phyloP scores from a whole-genome alignment of 1,284 basidiomycete species.

The Anthracocystis walkeri region DNA sequence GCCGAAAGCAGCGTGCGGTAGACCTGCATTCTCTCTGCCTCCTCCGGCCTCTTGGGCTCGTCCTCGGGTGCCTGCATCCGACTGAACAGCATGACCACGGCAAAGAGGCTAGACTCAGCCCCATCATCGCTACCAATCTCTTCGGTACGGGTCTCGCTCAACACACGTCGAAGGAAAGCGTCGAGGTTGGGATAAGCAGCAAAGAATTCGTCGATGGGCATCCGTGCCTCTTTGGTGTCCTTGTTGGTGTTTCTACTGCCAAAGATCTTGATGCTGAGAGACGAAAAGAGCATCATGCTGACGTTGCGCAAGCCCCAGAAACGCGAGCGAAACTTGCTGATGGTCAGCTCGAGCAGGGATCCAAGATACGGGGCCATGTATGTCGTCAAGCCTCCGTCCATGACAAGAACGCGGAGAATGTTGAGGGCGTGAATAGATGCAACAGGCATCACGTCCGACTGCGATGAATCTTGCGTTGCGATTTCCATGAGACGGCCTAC shows the following conservation, averaged over 20 bases:
- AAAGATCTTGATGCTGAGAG: conserved; percentile 67
- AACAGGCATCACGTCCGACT: conserved; percentile 38
- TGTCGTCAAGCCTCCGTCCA: conserved; percentile 56
- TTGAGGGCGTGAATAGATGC: conserved; percentile 68
- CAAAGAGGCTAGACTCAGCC: conserved; percentile 54
- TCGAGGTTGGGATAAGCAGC: conserved; percentile 40
- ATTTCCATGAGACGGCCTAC: conserved; percentile 45
- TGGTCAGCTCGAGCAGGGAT: conserved; percentile 63
- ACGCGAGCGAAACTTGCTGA: conserved; percentile 66
- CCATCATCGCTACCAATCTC: conserved; percentile 14
- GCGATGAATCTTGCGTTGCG: conserved; percentile 24
- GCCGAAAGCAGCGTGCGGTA: conserved; percentile 33
- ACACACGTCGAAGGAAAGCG: conserved; percentile 34
- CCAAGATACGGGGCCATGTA: conserved; percentile 57
- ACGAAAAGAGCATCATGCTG: conserved; percentile 69
- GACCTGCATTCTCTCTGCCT: conserved; percentile 17
- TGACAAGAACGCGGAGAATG: conserved; percentile 65
- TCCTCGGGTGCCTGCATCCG: conserved; percentile 48
- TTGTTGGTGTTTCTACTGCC: conserved; percentile 48
- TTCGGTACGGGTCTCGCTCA: conserved; percentile 15
- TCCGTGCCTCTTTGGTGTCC: conserved; percentile 43
- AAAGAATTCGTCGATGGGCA: conserved; percentile 57
- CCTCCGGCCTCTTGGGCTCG: conserved; percentile 18
- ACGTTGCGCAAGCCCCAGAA: conserved; percentile 70
- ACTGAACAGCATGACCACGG: conserved; percentile 62